Evolutionary conservation across 495 filamentous ascomycete genomes (phyloP).

Genomic region (Jackrogersella minutella): DNA sequence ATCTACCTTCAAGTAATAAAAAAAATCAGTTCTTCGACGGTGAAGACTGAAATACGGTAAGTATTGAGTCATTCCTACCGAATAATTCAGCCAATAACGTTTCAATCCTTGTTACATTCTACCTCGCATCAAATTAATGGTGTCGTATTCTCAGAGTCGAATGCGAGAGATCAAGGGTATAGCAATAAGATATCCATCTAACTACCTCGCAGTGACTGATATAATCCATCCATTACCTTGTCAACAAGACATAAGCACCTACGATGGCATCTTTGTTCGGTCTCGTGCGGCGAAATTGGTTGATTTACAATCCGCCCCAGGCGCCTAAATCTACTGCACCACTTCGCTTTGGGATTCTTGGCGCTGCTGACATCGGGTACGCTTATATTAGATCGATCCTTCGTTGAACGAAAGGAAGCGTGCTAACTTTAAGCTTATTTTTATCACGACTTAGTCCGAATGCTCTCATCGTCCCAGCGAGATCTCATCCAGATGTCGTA

Average conservation of each 20-base stretch:
- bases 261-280: slow-evolving; percentile 42
- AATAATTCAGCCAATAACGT: no score
- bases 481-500: slow-evolving; percentile 65
- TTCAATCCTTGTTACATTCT: neutral
- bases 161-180: neutral
- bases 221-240: no score
- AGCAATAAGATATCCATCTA: no score
- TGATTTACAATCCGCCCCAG: slow-evolving; percentile 43
- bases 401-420: neutral
- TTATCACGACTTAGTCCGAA: slow-evolving; percentile 50
- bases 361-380: slow-evolving; percentile 58
- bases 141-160: slow-evolving; percentile 1
- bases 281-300: slow-evolving; percentile 43
- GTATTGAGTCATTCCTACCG: no score
- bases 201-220: neutral
- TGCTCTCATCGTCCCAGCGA: slow-evolving; percentile 64
- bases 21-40: no score
- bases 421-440: neutral
- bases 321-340: slow-evolving; percentile 47
- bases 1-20: no score
- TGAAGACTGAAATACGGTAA: neutral
- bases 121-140: neutral
- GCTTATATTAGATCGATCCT: slow-evolving; percentile 9
- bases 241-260: neutral
- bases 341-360: slow-evolving; percentile 58